Conservation (phyloP, 1,139 yeast genomes). For the Petasospora fabianii region DNA sequence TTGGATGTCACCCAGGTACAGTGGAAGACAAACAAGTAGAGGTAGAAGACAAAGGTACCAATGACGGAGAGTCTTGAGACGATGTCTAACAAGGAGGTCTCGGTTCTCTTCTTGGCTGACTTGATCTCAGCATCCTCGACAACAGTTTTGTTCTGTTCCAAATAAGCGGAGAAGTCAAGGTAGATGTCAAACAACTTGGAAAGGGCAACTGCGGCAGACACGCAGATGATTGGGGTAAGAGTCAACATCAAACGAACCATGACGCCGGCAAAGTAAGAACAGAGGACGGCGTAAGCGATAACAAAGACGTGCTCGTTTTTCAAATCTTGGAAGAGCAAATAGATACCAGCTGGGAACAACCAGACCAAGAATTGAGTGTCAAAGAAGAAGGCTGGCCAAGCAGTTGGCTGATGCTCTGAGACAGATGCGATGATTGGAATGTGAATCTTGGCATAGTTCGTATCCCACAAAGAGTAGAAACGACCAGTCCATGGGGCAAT, state of each 20-base stretch:
- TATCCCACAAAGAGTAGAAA: constrained; percentile 97
- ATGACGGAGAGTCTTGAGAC: constrained; percentile 62
- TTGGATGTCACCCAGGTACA: constrained; percentile 97
- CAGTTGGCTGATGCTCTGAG: constrained; percentile 99
- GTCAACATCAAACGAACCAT: constrained; percentile 98
- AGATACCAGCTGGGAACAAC: constrained; percentile 98
- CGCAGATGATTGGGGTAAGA: constrained; percentile 93
- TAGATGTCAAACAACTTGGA: constrained; percentile 83
- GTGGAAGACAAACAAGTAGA: constrained; percentile 82
- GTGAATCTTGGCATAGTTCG: constrained; percentile 94
- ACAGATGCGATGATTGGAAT: constrained; percentile 99
- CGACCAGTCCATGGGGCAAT: constrained; percentile 99
- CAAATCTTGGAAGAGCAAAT: constrained; percentile 83
- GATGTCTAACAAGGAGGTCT: constrained; percentile 34
- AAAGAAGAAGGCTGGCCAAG: constrained; percentile 98
- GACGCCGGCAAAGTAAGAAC: constrained; percentile 97
- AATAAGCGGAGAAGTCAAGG: constrained; percentile 56
- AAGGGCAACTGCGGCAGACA: constrained; percentile 81
- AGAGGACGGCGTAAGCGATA: constrained; percentile 84
- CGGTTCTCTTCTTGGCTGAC: background rate
- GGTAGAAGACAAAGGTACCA: constrained; percentile 68
- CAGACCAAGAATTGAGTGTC: constrained; percentile 91
- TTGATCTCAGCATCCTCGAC: no score
- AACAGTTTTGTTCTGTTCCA: constrained; percentile 22
- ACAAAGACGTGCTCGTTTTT: constrained; percentile 91